A percentile compares a stretch with the other conserved stretches of the same genome.
Conservation (phyloP, 805 yeast genomes). For the Lachancea lanzarotensis region DNA sequence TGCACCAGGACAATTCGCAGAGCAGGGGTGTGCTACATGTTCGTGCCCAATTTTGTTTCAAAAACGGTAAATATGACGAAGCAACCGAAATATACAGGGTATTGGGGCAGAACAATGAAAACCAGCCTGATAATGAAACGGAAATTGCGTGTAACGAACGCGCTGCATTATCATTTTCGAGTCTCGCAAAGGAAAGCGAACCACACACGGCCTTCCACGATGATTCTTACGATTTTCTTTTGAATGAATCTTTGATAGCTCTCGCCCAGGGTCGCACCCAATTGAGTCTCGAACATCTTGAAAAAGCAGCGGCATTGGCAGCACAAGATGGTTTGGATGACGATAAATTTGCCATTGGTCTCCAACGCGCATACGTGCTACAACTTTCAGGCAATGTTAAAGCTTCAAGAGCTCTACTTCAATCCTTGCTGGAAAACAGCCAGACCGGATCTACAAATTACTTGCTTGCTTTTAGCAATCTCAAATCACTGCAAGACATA, state of each 20-base stretch:
- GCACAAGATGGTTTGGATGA: conserved; percentile 36
- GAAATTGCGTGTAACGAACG: conserved; percentile 66
- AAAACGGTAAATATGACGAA: conserved; percentile 43
- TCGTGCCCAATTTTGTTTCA: conserved; percentile 47
- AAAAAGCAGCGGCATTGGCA: conserved; percentile 39
- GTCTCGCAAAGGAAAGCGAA: conserved; percentile 24
- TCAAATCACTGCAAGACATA: conserved; percentile 23
- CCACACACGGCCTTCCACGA: conserved; percentile 16
- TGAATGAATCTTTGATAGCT: conserved; percentile 57
- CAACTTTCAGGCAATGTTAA: conserved; percentile 36
- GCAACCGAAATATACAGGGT: conserved; percentile 48
- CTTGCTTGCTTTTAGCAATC: conserved; percentile 29
- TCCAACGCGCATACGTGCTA: conserved; percentile 54
- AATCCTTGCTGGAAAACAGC: conserved; percentile 22
- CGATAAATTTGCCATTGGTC: conserved; percentile 54
- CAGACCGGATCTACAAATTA: conserved; percentile 25
- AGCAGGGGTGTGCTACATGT: conserved; percentile 42
- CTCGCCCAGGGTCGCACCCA: conserved; percentile 38
- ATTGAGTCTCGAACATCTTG: conserved; percentile 39
- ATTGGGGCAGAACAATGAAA: conserved; percentile 35
- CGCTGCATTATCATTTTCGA: conserved; percentile 37
- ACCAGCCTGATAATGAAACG: conserved; percentile 34
- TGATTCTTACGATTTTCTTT: conserved; percentile 52
- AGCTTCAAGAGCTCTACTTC: conserved; percentile 35
- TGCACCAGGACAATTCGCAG: conserved; percentile 12